Base-by-base conservation (phyloP, 139 green algal genomes). In the Chlamydomonas sphaeroides region DNA sequence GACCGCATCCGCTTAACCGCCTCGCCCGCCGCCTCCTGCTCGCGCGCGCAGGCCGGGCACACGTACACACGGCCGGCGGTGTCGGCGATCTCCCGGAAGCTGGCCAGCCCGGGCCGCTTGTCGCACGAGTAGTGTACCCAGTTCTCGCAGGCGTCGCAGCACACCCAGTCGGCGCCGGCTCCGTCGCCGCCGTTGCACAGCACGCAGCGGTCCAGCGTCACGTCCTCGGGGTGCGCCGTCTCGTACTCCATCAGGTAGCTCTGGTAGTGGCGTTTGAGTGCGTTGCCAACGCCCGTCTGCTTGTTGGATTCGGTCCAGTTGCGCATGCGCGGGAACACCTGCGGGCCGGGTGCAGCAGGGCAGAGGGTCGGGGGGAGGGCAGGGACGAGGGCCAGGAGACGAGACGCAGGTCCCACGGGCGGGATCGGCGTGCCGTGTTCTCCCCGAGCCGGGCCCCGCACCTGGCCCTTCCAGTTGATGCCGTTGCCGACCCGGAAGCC, bases 181-280 rank as follows among this genome's bases (percentile, higher is more conserved):
- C 33, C 25, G 56, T 80, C 72, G n/a, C 84, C 83, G 4, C 79
- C 73, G 36, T 89, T 87, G 78, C 93, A 95, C 28, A 94, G 51
- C 28, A 68, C 71, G 83, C 91, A 95, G 23, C 81, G 62, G 75
- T 93, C 91, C 17, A 85, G 72, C 1, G 78, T 88, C 0, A 95
- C 74, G 65, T 95, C 92, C 53, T 87, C 68, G 1, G 91, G 90
- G 78, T 95, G 89, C 17, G 90, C 91, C 88, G 92, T 79, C 85
- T 97, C 94, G 69, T 97, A 98, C 32, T 97, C 92, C 81, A 89
- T 87, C 42, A 97, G 88, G 68, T 91, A 92, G 41, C 88, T 86
- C 62, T 93, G 89, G 80, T 97, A 98, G 83, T 97, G 94, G 26
- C 95, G 91, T 86, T 98, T 97, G 36, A 97, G 90, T 25, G 92